These are phyloP conservation scores for Xylariaceae sp. DNA, from an alignment of 2,329 filamentous ascomycete species.

Conservation along the genomic window DNA sequence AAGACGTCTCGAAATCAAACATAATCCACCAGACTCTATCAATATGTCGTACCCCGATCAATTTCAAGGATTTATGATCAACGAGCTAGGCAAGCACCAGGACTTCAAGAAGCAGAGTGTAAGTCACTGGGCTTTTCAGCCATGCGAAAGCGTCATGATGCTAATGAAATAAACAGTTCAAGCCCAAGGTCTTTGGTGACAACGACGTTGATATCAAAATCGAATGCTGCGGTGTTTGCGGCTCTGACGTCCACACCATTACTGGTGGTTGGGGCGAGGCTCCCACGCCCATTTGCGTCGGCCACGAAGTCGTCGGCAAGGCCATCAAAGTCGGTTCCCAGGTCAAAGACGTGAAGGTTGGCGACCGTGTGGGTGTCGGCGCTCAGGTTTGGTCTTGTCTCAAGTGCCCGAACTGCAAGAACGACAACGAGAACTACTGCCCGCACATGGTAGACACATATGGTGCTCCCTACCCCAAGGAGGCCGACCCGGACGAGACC, in stretches of 20 bases:
- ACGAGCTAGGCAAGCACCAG: slow-evolving; percentile 24
- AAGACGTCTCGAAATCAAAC: too few species aligned
- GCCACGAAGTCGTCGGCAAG: slow-evolving; percentile 57
- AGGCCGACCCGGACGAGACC: slow-evolving; percentile 49
- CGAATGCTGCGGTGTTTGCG: slow-evolving; percentile 58
- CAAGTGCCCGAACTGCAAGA: slow-evolving; percentile 42
- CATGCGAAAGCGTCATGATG: too few species aligned
- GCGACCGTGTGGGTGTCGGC: slow-evolving; percentile 62
- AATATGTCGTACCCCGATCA: slow-evolving; percentile 27
- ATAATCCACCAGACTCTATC: background rate
- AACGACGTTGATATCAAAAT: slow-evolving; percentile 67
- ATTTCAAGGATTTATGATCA: slow-evolving; percentile 29
- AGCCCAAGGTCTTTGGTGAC: slow-evolving; percentile 32
- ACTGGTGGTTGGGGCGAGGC: slow-evolving; percentile 29
- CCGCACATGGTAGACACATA: slow-evolving; percentile 52
- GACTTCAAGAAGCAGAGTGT: slow-evolving; percentile 28
- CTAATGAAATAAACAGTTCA: slow-evolving; percentile 17
- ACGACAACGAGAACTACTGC: slow-evolving; percentile 47
- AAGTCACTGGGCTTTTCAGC: slow-evolving; percentile 2
- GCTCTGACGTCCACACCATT: slow-evolving; percentile 45
- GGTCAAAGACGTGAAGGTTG: slow-evolving; percentile 48
- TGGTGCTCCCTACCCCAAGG: slow-evolving; percentile 52
- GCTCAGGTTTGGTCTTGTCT: slow-evolving; percentile 57
- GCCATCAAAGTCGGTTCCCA: slow-evolving; percentile 35
- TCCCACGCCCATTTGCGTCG: slow-evolving; percentile 44